Percentiles rank a stretch among this genome's conserved stretches.
Conservation (phyloP, 305 asterid genomes). For the Coffea humblotiana region DNA sequence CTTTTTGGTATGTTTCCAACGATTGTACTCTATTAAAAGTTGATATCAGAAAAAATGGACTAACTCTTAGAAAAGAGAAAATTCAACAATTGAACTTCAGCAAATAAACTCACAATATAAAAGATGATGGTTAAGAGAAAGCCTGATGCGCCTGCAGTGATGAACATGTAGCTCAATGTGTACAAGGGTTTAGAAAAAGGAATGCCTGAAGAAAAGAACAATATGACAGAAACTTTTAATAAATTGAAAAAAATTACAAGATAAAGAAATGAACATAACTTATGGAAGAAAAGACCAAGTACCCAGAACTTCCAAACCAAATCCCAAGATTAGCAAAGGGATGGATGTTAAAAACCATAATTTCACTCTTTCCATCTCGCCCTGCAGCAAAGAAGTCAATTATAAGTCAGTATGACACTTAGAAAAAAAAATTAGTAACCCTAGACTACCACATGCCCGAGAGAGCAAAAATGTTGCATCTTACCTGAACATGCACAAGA, state of each 20-base stretch:
- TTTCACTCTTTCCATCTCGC: slow-evolving; percentile 49
- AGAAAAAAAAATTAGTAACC: slow-evolving; percentile 6
- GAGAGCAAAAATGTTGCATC: slow-evolving; percentile 19
- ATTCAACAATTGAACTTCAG: neutral
- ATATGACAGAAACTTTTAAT: slow-evolving; percentile 1
- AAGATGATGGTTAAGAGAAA: slow-evolving; percentile 51
- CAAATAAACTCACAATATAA: slow-evolving; percentile 56
- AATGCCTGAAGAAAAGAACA: slow-evolving; percentile 49
- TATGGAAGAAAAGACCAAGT: slow-evolving; percentile 14
- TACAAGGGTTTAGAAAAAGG: slow-evolving; percentile 79
- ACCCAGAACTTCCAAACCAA: slow-evolving; percentile 52
- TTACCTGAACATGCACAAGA: slow-evolving; percentile 73
- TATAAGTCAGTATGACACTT: slow-evolving; percentile 17
- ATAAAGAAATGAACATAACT: neutral
- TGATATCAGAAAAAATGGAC: neutral
- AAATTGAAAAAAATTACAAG: neutral
- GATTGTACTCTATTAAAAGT: neutral
- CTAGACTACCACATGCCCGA: slow-evolving; percentile 10
- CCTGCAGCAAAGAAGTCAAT: slow-evolving; percentile 43
- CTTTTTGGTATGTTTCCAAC: neutral
- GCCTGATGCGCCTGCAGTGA: slow-evolving; percentile 85
- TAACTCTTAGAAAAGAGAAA: slow-evolving; percentile 3
- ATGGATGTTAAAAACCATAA: slow-evolving; percentile 68
- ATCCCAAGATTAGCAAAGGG: slow-evolving; percentile 55
- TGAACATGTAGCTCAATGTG: slow-evolving; percentile 75